Conservation (phyloP, 2,329 filamentous ascomycete genomes). For the Aquanectria penicillioides region DNA sequence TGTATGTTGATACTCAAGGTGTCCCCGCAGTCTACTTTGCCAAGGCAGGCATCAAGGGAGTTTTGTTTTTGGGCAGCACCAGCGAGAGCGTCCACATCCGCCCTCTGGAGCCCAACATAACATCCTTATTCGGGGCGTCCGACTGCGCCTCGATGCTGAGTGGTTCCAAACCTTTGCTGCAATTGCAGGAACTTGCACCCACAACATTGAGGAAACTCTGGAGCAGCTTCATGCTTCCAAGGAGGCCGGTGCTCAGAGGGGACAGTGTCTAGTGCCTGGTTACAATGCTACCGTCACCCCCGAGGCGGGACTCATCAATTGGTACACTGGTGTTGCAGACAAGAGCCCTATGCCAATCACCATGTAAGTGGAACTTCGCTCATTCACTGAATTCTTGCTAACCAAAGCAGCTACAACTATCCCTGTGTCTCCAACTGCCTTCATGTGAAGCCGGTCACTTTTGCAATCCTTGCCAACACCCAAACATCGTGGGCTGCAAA, state of each 20-base stretch:
- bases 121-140: not conserved
- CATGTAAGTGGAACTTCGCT: constrained; percentile 55
- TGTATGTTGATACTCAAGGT: constrained; percentile 68
- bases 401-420: constrained; percentile 67
- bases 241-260: constrained; percentile 66
- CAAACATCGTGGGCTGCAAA: constrained; percentile 56
- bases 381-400: not conserved
- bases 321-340: constrained; percentile 69
- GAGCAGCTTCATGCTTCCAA: constrained; percentile 65
- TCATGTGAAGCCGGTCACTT: constrained; percentile 66
- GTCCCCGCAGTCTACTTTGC: constrained; percentile 70
- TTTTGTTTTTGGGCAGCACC: constrained; percentile 71
- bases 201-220: constrained; percentile 70
- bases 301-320: constrained; percentile 63
- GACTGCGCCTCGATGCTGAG: not conserved
- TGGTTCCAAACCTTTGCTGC: not conserved
- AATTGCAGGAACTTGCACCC: constrained; percentile 64
- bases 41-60: constrained; percentile 66
- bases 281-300: constrained; percentile 67
- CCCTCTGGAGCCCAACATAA: too few species aligned
- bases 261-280: constrained; percentile 66
- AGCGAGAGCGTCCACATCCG: constrained; percentile 72
- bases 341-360: constrained; percentile 66
- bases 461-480: constrained; percentile 66
- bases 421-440: constrained; percentile 74